These are phyloP conservation scores for Westerdykella ornata DNA, from an alignment of 2,329 filamentous ascomycete genomes.

Conservation along the genomic window DNA sequence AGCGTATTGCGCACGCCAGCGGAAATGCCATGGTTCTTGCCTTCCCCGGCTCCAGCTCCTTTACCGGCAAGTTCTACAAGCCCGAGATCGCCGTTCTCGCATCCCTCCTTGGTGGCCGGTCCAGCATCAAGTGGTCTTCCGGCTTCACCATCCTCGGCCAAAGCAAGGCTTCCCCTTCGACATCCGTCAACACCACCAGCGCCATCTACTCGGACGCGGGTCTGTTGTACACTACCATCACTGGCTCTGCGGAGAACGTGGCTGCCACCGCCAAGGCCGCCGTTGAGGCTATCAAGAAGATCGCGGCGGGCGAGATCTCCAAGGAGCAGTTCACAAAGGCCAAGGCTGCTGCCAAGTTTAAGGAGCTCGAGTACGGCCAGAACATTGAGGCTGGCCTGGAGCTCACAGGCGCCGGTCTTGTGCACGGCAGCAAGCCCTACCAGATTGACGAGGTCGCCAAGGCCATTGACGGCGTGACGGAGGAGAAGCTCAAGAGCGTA, in stretches of 20 bases:
- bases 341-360: conserved; percentile 87
- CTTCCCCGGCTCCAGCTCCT: conserved; percentile 82
- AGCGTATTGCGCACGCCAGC: conserved; percentile 69
- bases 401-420: conserved; percentile 74
- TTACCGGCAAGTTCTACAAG: conserved; percentile 68
- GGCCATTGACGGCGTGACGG: conserved; percentile 71
- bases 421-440: conserved; percentile 74
- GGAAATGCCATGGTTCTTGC: conserved; percentile 83
- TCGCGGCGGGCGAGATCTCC: conserved; percentile 66
- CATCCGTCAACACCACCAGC: conserved; percentile 67
- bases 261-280: conserved; percentile 67
- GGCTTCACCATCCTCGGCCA: conserved; percentile 89
- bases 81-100: conserved; percentile 83
- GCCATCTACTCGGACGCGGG: conserved; percentile 89
- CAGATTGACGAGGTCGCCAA: conserved; percentile 75
- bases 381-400: conserved; percentile 70
- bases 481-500: conserved; percentile 80
- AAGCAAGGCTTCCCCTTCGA: conserved; percentile 58
- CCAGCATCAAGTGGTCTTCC: conserved; percentile 89
- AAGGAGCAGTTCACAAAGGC: conserved; percentile 90
- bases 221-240: conserved; percentile 75
- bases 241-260: conserved; percentile 66
- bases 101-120: conserved; percentile 81
- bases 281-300: conserved; percentile 73
- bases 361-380: conserved; percentile 75